phyloP scores from a whole-genome alignment of 225 moss, liverwort and hornwort species.

The Polytrichum commune region DNA sequence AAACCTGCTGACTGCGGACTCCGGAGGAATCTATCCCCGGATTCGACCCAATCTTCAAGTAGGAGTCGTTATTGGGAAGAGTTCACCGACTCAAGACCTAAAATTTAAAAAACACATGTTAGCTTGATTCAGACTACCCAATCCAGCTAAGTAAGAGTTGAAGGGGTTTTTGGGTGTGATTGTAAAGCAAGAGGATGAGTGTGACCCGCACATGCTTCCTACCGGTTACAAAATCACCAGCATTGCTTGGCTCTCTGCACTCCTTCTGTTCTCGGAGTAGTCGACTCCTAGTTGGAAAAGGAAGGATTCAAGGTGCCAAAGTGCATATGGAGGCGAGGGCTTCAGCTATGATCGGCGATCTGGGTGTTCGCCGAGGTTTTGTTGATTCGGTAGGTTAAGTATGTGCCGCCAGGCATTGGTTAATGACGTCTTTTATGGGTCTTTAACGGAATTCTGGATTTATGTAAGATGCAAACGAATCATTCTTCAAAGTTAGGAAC shows the following conservation, averaged over 20 bases:
- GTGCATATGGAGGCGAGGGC: slow-evolving; percentile 43
- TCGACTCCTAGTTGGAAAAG: slow-evolving; percentile 1
- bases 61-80: too few species aligned
- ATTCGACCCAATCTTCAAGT: too few species aligned
- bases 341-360: slow-evolving; percentile 45
- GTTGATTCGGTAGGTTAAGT: slow-evolving; percentile 53
- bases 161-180: neutral
- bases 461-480: neutral
- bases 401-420: too few species aligned
- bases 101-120: too few species aligned
- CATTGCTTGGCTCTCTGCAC: slow-evolving; percentile 31
- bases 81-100: too few species aligned
- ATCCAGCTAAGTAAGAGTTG: neutral
- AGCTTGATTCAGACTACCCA: too few species aligned
- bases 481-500: neutral
- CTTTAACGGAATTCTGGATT: neutral
- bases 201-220: slow-evolving; percentile 43
- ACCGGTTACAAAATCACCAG: slow-evolving; percentile 35
- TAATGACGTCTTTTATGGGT: neutral
- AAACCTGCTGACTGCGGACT: too few species aligned
- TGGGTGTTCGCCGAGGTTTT: slow-evolving; percentile 64
- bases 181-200: slow-evolving; percentile 46
- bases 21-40: too few species aligned
- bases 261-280: slow-evolving; percentile 19
- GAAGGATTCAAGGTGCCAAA: slow-evolving; percentile 8